Percentiles rank a stretch among this genome's conserved stretches.
Evolutionary conservation across 768 basidiomycete genomes (phyloP).

Genomic region (Trametes meyenii): DNA sequence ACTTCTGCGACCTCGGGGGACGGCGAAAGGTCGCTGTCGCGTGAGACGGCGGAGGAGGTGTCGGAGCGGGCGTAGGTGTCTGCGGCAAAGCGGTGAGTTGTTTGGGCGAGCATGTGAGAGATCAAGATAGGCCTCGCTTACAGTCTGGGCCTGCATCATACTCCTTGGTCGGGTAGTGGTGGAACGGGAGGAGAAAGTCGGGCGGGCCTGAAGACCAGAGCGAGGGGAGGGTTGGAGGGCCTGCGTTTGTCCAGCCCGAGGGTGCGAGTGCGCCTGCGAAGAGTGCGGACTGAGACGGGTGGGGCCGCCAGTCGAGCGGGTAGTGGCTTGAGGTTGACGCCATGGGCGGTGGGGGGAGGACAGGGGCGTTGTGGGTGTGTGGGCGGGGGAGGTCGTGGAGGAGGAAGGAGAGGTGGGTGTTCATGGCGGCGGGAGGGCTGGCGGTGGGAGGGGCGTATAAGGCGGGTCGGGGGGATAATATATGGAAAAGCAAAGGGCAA

Average conservation of each 20-base stretch:
- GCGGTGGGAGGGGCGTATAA: slow-evolving; percentile 20
- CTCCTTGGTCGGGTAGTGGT: slow-evolving; percentile 24
- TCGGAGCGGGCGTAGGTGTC: slow-evolving; percentile 48
- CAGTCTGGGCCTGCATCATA: slow-evolving; percentile 26
- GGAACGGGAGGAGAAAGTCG: slow-evolving; percentile 24
- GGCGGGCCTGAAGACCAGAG: slow-evolving; percentile 21
- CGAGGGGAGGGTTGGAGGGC: slow-evolving; percentile 16
- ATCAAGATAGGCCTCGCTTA: slow-evolving; percentile 22
- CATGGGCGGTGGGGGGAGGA: slow-evolving; percentile 16
- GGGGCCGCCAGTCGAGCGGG: slow-evolving; percentile 12
- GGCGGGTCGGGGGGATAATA: slow-evolving; percentile 12
- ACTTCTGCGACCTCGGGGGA: slow-evolving; percentile 45
- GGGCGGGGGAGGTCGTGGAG: slow-evolving; percentile 27
- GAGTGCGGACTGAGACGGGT: slow-evolving; percentile 16
- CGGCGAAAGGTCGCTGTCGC: slow-evolving; percentile 30
- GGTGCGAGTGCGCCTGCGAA: slow-evolving; percentile 20
- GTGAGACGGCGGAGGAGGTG: slow-evolving; percentile 31
- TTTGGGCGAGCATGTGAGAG: neutral
- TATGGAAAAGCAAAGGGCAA: slow-evolving; percentile 14
- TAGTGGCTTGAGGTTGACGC: slow-evolving; percentile 13
- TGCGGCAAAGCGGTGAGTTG: slow-evolving; percentile 19
- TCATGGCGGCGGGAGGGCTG: slow-evolving; percentile 29
- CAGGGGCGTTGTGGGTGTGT: slow-evolving; percentile 9
- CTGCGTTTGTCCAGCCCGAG: slow-evolving; percentile 21
- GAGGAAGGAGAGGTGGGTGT: slow-evolving; percentile 25